Conservation (phyloP, 768 basidiomycete species). For the Mycena amicta region DNA sequence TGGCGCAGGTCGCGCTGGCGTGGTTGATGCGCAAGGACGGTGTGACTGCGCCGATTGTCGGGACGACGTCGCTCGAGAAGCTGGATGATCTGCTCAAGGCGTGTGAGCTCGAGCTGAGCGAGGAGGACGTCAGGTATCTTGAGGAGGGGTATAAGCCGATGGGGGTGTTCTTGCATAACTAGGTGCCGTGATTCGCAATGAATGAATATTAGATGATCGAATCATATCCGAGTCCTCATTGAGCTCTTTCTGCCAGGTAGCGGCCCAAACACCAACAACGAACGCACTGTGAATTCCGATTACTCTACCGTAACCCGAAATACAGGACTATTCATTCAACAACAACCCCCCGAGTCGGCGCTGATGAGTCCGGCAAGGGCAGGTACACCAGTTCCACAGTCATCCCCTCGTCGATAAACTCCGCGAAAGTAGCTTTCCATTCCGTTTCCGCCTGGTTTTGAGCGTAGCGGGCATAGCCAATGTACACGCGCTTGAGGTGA, state of each 20-base stretch:
- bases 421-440: neutral
- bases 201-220: too few relatives aligned
- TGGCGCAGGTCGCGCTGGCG: slow-evolving; percentile 60
- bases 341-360: too few relatives aligned
- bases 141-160: slow-evolving; percentile 55
- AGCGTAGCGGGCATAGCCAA: neutral
- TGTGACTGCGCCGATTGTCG: slow-evolving; percentile 63
- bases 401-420: neutral
- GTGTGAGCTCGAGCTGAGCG: slow-evolving; percentile 47
- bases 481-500: neutral
- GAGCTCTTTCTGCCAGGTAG: too few relatives aligned
- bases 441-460: neutral
- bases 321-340: too few relatives aligned
- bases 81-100: slow-evolving; percentile 53
- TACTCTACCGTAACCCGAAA: too few relatives aligned
- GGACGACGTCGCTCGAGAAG: slow-evolving; percentile 53
- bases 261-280: too few relatives aligned
- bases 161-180: slow-evolving; percentile 38
- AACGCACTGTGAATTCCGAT: too few relatives aligned
- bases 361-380: neutral
- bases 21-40: slow-evolving; percentile 51
- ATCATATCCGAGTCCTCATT: too few relatives aligned
- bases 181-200: too few relatives aligned
- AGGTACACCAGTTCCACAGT: neutral
- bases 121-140: slow-evolving; percentile 59